Conservation (phyloP, 2,329 filamentous ascomycete species). For the Penicillium occitanis region DNA sequence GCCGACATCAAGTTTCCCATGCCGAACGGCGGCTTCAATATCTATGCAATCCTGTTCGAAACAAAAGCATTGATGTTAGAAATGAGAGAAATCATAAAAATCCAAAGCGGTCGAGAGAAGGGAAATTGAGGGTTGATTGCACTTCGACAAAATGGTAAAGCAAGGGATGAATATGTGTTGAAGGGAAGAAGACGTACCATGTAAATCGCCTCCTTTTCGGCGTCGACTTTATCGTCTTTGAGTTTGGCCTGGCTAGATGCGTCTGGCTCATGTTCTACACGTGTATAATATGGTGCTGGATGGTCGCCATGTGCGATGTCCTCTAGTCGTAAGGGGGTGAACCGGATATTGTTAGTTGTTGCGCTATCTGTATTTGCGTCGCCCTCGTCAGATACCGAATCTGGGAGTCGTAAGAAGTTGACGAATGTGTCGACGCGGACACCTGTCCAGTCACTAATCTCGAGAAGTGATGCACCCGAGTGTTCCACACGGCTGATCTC, state of each 20-base stretch:
- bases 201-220: conserved; percentile 21
- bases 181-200: conserved; percentile 22
- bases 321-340: conserved; percentile 5
- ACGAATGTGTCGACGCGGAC: conserved; percentile 70
- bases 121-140: not conserved
- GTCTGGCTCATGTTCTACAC: not conserved
- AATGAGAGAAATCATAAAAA: conserved; percentile 2
- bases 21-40: conserved; percentile 53
- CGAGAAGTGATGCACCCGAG: conserved; percentile 63
- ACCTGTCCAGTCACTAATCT: conserved; percentile 75
- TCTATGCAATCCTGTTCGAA: conserved; percentile 52
- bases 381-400: conserved; percentile 24
- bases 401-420: conserved; percentile 70
- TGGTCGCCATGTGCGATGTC: conserved; percentile 1
- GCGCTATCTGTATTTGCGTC: not conserved
- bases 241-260: not conserved
- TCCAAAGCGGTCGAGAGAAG: not conserved
- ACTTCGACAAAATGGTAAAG: not conserved
- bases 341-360: not conserved
- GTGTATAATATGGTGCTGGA: not conserved
- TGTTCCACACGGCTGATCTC: conserved; percentile 58
- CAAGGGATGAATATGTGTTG: not conserved
- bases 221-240: not conserved
- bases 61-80: not conserved
- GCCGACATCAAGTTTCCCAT: conserved; percentile 53